These are phyloP conservation scores for Candida boidinii DNA, from an alignment of 805 yeast genomes.

Conservation along the genomic window DNA sequence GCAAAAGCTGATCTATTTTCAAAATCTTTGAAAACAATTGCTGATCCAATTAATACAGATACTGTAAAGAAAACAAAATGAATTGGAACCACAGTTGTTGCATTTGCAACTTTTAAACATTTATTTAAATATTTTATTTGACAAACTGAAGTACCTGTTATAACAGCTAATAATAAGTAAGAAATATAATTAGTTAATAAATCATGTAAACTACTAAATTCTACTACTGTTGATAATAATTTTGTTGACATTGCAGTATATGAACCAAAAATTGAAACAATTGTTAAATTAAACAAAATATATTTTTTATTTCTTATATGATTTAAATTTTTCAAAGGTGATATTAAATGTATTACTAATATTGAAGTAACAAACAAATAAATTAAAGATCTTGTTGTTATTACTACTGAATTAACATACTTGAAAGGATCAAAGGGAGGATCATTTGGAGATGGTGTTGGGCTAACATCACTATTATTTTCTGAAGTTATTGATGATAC, in stretches of 20 bases:
- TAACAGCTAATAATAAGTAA: conserved; percentile 22
- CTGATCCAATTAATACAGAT: conserved; percentile 34
- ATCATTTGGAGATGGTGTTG: conserved; percentile 1
- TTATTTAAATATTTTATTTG: conserved; percentile 32
- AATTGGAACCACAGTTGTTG: conserved; percentile 40
- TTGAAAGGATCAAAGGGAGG: conserved; percentile 19
- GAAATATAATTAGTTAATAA: conserved; percentile 21
- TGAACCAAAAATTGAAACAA: conserved; percentile 39
- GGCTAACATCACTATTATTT: too few relatives aligned
- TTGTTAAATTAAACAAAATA: conserved; percentile 22
- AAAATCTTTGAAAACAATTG: conserved; percentile 32
- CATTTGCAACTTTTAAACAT: conserved; percentile 30
- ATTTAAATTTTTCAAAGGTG: conserved; percentile 3
- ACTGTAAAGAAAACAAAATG: conserved; percentile 40
- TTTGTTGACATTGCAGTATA: conserved; percentile 39
- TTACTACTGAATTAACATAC: conserved; percentile 17
- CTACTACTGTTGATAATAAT: conserved; percentile 25
- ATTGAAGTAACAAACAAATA: conserved; percentile 19
- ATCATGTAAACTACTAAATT: conserved; percentile 15
- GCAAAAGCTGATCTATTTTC: conserved; percentile 17
- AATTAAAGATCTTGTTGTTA: conserved; percentile 15
- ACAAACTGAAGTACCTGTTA: conserved; percentile 29
- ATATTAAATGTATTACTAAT: conserved; percentile 8
- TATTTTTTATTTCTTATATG: conserved; percentile 7
- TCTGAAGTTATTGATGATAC: conserved; percentile 22